These are phyloP conservation scores for Vararia minispora DNA, from an alignment of 768 basidiomycete genomes.

Conservation along the genomic window DNA sequence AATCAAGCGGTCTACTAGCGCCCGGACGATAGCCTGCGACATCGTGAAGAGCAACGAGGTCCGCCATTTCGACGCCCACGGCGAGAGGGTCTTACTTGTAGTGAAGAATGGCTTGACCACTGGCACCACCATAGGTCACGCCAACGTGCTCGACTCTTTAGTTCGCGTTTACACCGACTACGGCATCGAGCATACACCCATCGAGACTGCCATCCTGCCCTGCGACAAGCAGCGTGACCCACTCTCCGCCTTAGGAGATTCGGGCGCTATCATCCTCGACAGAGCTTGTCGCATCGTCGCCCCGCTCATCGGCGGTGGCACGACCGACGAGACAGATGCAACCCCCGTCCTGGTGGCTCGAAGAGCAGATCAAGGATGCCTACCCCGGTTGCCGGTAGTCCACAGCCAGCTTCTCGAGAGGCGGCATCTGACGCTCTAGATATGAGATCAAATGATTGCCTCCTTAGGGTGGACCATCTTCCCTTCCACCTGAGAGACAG, in stretches of 20 bases:
- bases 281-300: constrained; percentile 16
- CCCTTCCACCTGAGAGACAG: no score
- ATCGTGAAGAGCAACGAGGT: constrained; percentile 14
- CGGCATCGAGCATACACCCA: constrained; percentile 7
- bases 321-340: constrained; percentile 13
- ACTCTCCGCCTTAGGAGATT: constrained; percentile 19
- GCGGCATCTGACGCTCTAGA: no score
- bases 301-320: constrained; percentile 17
- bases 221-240: constrained; percentile 10
- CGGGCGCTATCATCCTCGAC: constrained; percentile 17
- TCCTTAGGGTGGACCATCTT: no score
- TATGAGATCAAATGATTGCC: no score
- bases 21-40: constrained; percentile 14
- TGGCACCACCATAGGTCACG: constrained; percentile 17
- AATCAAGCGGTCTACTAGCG: constrained; percentile 13
- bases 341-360: constrained; percentile 17
- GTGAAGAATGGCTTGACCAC: constrained; percentile 18
- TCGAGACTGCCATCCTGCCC: constrained; percentile 15
- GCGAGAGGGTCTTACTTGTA: constrained; percentile 15
- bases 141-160: constrained; percentile 16
- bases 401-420: no score
- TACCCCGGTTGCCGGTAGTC: constrained; percentile 16
- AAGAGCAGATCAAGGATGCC: constrained; percentile 15
- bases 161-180: constrained; percentile 1
- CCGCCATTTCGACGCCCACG: constrained; percentile 12